Conservation (phyloP, 139 green algal genomes). For the Penium margaritaceum region DNA sequence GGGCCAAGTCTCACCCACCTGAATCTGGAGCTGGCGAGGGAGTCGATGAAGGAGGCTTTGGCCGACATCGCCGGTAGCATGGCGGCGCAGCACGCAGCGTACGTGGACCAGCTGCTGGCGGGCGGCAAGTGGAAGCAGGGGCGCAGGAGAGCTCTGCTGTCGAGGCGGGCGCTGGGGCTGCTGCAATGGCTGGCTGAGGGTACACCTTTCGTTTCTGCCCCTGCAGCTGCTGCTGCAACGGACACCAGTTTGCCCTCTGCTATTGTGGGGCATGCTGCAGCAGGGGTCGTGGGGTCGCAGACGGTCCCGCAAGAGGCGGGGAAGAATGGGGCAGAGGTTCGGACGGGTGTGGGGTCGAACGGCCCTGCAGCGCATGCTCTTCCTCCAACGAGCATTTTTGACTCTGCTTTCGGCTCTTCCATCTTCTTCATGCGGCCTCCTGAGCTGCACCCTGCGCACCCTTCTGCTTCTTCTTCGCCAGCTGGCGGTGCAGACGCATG, state of each 20-base stretch:
- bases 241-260: too few relatives aligned
- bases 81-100: not conserved
- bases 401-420: too few relatives aligned
- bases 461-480: too few relatives aligned
- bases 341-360: not conserved
- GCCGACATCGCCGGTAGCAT: not conserved
- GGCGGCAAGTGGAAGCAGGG: too few relatives aligned
- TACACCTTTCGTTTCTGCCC: not conserved
- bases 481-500: too few relatives aligned
- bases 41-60: not conserved
- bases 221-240: not conserved
- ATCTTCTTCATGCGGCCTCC: too few relatives aligned
- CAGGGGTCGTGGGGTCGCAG: too few relatives aligned
- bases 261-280: too few relatives aligned
- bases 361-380: too few relatives aligned
- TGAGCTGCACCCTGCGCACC: too few relatives aligned
- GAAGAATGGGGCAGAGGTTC: not conserved
- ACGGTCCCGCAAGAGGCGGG: not conserved
- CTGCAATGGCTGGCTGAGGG: slow-evolving; percentile 1
- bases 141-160: too few relatives aligned
- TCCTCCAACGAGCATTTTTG: too few relatives aligned
- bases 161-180: not conserved
- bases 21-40: not conserved
- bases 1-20: not conserved
- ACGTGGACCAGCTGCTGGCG: not conserved